Evolutionary conservation across 768 basidiomycete genomes (phyloP), one percentile per base, ranked within the genome.

Genomic region (Lanmaoa rubissima): DNA sequence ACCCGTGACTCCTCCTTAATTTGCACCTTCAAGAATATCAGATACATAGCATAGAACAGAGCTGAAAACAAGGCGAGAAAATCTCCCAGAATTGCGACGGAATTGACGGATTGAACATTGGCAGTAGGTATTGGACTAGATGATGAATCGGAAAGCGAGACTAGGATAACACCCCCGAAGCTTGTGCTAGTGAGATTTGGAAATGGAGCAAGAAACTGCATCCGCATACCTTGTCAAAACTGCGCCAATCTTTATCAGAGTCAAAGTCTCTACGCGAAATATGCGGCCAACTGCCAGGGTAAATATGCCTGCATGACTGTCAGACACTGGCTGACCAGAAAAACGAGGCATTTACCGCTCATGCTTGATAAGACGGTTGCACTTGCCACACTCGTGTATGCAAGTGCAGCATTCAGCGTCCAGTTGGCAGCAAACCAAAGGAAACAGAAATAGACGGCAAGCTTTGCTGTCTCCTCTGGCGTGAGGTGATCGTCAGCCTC

Each of bases 341-440:
- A 16, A 45, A 34, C 17, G 28, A 24, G 17, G 39, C 9, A 70
- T 85, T 35, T 62, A 94, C 95, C 94, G 61, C 92, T 94, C 78
- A 86, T 95, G 66, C 88, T 86, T 2, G 91, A 88, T 50, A 97
- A 73, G 38, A 98, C 87, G 5, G 95, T 97, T 19, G 92, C 85
- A 69, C 93, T 96, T 2, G 92, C 92, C n/a, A 98, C 95, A 64
- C 87, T 93, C 2, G 96, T 98, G 68, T 87, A 90, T 32, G 83
- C 86, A 44, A 98, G 78, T 19, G 90, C 79, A 1, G 86, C 87
- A 68, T 95, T 97, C 32, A 96, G 75, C 12, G 85, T 72, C 92
- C 94, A 98, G 67, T 98, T 98, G 13, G 96, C 96, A 38, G 86
- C 76, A 65, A 99, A 97, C 93, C 95, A 99, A 36, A 96, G 76